These are phyloP conservation scores for Strobilomyces echinocephalus DNA, from an alignment of 768 basidiomycete species.

Conservation along the genomic window DNA sequence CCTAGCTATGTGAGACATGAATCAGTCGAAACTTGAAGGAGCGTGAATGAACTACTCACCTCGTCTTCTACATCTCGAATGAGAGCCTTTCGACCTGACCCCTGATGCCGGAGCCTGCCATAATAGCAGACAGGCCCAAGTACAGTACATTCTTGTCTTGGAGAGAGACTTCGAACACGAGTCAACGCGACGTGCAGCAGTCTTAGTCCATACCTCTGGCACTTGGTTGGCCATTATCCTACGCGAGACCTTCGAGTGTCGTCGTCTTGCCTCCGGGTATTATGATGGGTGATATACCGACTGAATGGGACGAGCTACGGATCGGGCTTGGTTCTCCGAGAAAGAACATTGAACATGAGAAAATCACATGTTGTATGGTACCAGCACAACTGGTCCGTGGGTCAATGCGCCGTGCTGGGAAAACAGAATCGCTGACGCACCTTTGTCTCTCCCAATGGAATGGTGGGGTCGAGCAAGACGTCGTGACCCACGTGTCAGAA, in stretches of 20 bases:
- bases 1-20: slow-evolving; percentile 32
- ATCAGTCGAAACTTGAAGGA: slow-evolving; percentile 23
- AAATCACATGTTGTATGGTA: neutral
- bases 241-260: slow-evolving; percentile 84
- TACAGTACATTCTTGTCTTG: slow-evolving; percentile 83
- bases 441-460: slow-evolving; percentile 89
- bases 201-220: slow-evolving; percentile 60
- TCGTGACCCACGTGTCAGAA: too few species aligned
- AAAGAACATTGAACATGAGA: slow-evolving; percentile 52
- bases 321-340: slow-evolving; percentile 86
- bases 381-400: slow-evolving; percentile 37
- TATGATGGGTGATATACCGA: neutral
- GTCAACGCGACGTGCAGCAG: neutral
- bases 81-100: slow-evolving; percentile 90
- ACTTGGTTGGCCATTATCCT: slow-evolving; percentile 87
- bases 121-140: slow-evolving; percentile 75
- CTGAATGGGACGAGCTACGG: slow-evolving; percentile 38
- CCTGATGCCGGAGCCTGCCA: slow-evolving; percentile 87
- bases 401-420: neutral
- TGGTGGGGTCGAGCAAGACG: slow-evolving; percentile 67
- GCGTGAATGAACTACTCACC: slow-evolving; percentile 35
- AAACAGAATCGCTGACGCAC: slow-evolving; percentile 27
- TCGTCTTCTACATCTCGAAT: slow-evolving; percentile 89
- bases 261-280: slow-evolving; percentile 90
- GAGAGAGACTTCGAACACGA: slow-evolving; percentile 54